Evolutionary conservation across 257 asterid species (phyloP).

Genomic region (Solanum okadae): DNA sequence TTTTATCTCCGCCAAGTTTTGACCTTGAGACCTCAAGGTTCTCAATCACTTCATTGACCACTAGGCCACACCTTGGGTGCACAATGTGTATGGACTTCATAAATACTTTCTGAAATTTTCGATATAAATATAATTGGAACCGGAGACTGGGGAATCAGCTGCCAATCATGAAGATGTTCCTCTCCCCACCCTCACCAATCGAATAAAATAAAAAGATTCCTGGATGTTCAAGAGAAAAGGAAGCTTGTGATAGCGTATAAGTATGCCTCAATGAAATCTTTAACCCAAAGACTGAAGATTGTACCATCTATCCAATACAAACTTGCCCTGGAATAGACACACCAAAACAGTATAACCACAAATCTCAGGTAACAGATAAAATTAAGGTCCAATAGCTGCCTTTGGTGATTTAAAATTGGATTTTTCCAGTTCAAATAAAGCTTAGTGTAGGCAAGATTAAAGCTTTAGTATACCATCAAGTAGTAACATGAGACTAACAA

Average conservation of each 20-base stretch:
- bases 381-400: background rate
- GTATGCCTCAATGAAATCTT: background rate
- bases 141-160: background rate
- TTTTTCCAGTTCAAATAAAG: background rate
- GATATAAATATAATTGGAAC: background rate
- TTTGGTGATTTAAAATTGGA: background rate
- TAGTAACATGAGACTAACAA: background rate
- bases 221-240: background rate
- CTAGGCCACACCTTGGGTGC: background rate
- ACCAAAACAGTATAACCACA: background rate
- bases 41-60: background rate
- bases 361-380: background rate
- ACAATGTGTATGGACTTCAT: background rate
- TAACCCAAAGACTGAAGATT: background rate
- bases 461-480: background rate
- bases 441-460: background rate
- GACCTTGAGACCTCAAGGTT: background rate
- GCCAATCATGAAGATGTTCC: background rate
- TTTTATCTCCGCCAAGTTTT: too few species aligned
- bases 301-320: background rate
- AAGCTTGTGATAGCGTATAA: background rate
- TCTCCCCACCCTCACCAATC: background rate
- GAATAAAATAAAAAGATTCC: background rate
- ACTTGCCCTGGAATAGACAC: background rate
- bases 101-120: background rate